phyloP scores from a whole-genome alignment of 2,329 filamentous ascomycete species.

The Paraphoma chrysanthemicola region DNA sequence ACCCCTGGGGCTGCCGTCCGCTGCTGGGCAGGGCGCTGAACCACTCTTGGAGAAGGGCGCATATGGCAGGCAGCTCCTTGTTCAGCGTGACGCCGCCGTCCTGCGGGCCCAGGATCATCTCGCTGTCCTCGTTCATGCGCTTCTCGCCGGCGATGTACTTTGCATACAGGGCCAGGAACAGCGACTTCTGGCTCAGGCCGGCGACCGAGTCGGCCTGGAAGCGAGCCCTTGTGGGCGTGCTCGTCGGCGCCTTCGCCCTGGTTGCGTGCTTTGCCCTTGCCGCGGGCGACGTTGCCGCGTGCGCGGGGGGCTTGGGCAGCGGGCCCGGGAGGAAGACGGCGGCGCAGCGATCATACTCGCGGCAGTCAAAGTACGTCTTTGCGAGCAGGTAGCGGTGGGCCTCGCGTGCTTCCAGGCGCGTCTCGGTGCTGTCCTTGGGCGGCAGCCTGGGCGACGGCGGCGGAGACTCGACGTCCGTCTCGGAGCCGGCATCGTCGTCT shows the following conservation, averaged over 20 bases:
- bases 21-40: slow-evolving; percentile 69
- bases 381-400: slow-evolving; percentile 85
- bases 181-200: slow-evolving; percentile 81
- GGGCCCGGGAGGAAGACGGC: slow-evolving; percentile 85
- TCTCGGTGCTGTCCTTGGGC: slow-evolving; percentile 73
- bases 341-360: slow-evolving; percentile 92
- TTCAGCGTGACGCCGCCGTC: slow-evolving; percentile 86
- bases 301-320: slow-evolving; percentile 71
- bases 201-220: slow-evolving; percentile 48
- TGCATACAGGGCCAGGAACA: slow-evolving; percentile 91
- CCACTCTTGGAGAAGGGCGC: slow-evolving; percentile 79
- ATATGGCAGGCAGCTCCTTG: slow-evolving; percentile 79
- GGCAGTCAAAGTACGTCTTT: slow-evolving; percentile 93
- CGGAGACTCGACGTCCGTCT: slow-evolving; percentile 66
- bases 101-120: slow-evolving; percentile 94
- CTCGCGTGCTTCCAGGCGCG: slow-evolving; percentile 78
- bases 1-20: slow-evolving; percentile 78
- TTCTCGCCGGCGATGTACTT: slow-evolving; percentile 95
- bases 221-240: slow-evolving; percentile 46
- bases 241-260: slow-evolving; percentile 67
- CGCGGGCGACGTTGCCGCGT: slow-evolving; percentile 50
- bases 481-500: slow-evolving; percentile 64
- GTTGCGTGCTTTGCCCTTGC: slow-evolving; percentile 46
- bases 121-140: slow-evolving; percentile 92
- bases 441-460: slow-evolving; percentile 58